phyloP scores from a whole-genome alignment of 2,329 filamentous ascomycete genomes.

The Xylaria sp. region DNA sequence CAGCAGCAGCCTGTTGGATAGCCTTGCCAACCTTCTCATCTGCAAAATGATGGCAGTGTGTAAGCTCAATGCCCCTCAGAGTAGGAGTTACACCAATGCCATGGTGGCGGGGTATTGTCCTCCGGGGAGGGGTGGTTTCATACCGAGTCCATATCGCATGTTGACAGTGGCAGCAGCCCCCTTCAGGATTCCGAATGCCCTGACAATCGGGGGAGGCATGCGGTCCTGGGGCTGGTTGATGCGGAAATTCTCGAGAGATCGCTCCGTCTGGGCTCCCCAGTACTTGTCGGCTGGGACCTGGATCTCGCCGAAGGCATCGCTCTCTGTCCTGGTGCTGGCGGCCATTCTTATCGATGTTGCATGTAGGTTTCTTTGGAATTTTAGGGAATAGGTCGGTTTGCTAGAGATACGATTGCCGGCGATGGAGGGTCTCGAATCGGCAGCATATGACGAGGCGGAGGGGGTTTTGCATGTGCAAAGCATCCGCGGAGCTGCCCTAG shows the following conservation, averaged over 20 bases:
- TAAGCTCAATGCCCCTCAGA: slow-evolving; percentile 25
- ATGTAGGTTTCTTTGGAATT: slow-evolving; percentile 45
- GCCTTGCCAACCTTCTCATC: slow-evolving; percentile 89
- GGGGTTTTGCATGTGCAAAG: slow-evolving; percentile 41
- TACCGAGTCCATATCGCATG: slow-evolving; percentile 89
- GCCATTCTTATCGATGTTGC: slow-evolving; percentile 52
- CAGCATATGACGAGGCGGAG: slow-evolving; percentile 28
- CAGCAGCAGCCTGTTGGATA: slow-evolving; percentile 90
- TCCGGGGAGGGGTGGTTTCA: slow-evolving; percentile 32
- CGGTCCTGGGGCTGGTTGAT: slow-evolving; percentile 99
- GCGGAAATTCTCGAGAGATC: slow-evolving; percentile 95
- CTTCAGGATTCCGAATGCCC: slow-evolving; percentile 96
- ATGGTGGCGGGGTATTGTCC: slow-evolving; percentile 13
- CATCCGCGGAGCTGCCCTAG: slow-evolving; percentile 39
- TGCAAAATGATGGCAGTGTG: slow-evolving; percentile 41
- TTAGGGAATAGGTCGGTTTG: slow-evolving; percentile 30
- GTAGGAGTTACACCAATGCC: neutral
- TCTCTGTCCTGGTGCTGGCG: slow-evolving; percentile 75
- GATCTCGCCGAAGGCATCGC: slow-evolving; percentile 96
- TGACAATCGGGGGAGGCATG: slow-evolving; percentile 91
- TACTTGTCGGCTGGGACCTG: slow-evolving; percentile 92
- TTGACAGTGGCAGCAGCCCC: slow-evolving; percentile 95
- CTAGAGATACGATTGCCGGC: slow-evolving; percentile 19
- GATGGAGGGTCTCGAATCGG: slow-evolving; percentile 24
- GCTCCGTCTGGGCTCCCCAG: slow-evolving; percentile 97